Conservation (phyloP, 371 early-diverging fungal species). For the Actinomucor elegans region DNA sequence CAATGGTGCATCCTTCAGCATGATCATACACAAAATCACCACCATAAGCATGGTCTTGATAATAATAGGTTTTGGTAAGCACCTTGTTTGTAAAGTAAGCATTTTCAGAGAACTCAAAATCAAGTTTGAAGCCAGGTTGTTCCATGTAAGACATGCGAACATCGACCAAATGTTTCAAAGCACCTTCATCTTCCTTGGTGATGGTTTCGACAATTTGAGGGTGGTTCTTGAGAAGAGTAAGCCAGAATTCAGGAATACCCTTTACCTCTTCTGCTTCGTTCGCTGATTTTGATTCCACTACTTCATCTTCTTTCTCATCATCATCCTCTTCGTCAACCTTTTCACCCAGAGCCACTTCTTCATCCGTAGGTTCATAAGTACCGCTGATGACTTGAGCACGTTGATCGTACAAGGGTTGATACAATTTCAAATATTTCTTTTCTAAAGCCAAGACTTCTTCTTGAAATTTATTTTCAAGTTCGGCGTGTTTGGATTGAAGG, state of each 20-base stretch:
- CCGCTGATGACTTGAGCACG: slow-evolving; percentile 79
- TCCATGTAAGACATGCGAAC: slow-evolving; percentile 82
- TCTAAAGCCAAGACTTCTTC: slow-evolving; percentile 89
- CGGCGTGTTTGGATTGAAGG: slow-evolving; percentile 80
- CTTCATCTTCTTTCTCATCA: slow-evolving; percentile 51
- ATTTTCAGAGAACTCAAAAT: slow-evolving; percentile 89
- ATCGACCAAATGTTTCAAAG: slow-evolving; percentile 81
- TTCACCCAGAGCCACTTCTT: slow-evolving; percentile 70
- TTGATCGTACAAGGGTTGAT: slow-evolving; percentile 86
- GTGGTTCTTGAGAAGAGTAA: slow-evolving; percentile 85
- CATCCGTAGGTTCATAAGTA: slow-evolving; percentile 82
- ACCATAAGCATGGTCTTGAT: slow-evolving; percentile 69
- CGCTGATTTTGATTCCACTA: slow-evolving; percentile 45
- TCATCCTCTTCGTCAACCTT: slow-evolving; percentile 58
- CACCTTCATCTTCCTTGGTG: slow-evolving; percentile 87
- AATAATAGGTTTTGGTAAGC: slow-evolving; percentile 91
- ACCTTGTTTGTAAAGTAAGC: slow-evolving; percentile 83
- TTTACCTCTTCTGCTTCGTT: slow-evolving; percentile 19
- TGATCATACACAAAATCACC: slow-evolving; percentile 87
- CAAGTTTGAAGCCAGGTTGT: slow-evolving; percentile 90
- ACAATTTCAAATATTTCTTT: slow-evolving; percentile 85
- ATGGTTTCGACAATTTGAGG: slow-evolving; percentile 78
- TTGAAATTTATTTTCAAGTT: slow-evolving; percentile 81
- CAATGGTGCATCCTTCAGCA: slow-evolving; percentile 85
- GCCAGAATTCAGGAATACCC: slow-evolving; percentile 93